Evolutionary conservation across 2,329 filamentous ascomycete genomes (phyloP).

Genomic region (Trichoderma polysporum): DNA sequence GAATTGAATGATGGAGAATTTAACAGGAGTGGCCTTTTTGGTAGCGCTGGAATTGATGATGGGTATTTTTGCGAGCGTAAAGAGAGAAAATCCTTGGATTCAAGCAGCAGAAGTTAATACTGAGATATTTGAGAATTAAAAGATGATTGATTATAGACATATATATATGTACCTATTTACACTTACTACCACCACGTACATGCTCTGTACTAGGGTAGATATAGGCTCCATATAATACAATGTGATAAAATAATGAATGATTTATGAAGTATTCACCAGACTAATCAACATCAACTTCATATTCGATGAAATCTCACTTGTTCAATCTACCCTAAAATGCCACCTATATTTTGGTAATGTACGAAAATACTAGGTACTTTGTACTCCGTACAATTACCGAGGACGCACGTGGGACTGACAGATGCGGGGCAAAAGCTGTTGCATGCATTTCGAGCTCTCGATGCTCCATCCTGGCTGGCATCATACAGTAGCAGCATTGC

Average conservation of each 20-base stretch:
- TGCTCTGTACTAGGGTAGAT: no score
- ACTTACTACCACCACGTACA: no score
- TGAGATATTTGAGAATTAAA: no score
- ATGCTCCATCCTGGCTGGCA: not conserved
- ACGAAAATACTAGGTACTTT: not conserved
- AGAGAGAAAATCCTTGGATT: not conserved
- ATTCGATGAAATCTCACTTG: not conserved
- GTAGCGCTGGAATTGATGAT: not conserved
- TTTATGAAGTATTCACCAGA: no score
- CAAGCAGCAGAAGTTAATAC: no score
- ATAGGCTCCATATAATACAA: no score
- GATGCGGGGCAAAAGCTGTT: not conserved
- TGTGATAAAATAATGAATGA: no score
- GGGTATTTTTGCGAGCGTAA: not conserved
- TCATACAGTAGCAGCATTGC: no score
- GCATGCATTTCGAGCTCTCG: not conserved
- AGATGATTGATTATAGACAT: no score
- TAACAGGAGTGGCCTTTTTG: no score
- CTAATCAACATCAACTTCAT: no score
- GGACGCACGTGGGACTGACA: not conserved
- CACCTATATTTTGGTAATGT: not conserved
- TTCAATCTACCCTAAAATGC: not conserved
- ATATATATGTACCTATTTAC: no score
- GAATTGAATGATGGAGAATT: not conserved
- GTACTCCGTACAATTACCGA: not conserved